Percentiles rank a stretch among this genome's conserved stretches.
phyloP scores from a whole-genome alignment of 2,329 filamentous ascomycete genomes.

The Gyromitra esculenta region DNA sequence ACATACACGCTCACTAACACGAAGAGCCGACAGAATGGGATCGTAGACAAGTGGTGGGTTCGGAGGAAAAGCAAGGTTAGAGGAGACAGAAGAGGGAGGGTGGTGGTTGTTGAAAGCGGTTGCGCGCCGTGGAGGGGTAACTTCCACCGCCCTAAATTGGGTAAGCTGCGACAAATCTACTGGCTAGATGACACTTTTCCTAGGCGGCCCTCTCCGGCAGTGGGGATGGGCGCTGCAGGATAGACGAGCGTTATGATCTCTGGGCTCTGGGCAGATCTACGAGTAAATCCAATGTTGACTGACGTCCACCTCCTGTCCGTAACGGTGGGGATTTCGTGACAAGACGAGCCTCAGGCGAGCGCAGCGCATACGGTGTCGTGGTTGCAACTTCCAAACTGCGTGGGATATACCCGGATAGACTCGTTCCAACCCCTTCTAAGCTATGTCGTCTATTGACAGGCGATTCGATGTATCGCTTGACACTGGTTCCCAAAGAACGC shows the following conservation, averaged over 20 bases:
- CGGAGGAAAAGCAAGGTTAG: constrained; percentile 38
- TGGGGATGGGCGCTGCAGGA: constrained; percentile 42
- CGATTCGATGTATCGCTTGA: constrained; percentile 44
- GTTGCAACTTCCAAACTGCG: constrained; percentile 47
- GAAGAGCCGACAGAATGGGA: constrained; percentile 44
- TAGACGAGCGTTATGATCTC: constrained; percentile 51
- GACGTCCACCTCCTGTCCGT: constrained; percentile 28
- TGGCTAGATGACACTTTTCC: constrained; percentile 23
- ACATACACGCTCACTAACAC: constrained; percentile 6
- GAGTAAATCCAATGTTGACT: constrained; percentile 32
- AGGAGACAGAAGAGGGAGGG: constrained; percentile 19
- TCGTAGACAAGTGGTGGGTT: constrained; percentile 41
- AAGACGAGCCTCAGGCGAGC: constrained; percentile 23
- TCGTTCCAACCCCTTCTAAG: constrained; percentile 7
- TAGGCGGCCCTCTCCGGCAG: constrained; percentile 39
- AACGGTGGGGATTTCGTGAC: constrained; percentile 40
- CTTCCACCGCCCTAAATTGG: constrained; percentile 5
- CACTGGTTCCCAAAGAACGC: constrained; percentile 39
- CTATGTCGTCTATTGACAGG: constrained; percentile 21
- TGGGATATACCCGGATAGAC: constrained; percentile 50
- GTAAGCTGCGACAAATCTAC: constrained; percentile 11
- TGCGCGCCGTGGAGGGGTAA: constrained; percentile 41
- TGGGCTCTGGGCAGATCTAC: constrained; percentile 51
- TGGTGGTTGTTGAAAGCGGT: constrained; percentile 38
- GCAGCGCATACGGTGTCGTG: constrained; percentile 28